Conservation (phyloP, 23 red algal species). For the Chondrus crispus region DNA sequence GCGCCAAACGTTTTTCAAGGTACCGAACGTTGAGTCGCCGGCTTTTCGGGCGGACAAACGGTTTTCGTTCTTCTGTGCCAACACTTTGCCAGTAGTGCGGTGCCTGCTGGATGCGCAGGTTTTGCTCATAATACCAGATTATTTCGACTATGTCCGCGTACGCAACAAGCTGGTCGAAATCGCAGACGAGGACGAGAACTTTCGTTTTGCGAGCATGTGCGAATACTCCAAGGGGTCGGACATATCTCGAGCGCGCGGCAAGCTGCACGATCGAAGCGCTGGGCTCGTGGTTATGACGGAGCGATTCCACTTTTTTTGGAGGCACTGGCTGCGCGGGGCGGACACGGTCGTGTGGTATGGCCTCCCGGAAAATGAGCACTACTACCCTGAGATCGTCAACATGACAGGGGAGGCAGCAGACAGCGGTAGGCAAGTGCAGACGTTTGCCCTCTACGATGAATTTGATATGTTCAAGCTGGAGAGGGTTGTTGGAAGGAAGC, state of each 20-base stretch:
- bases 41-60: constrained; percentile 15
- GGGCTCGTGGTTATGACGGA: constrained; percentile 68
- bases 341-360: constrained; percentile 64
- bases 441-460: constrained; percentile 38
- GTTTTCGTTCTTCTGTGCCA: constrained; percentile 43
- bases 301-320: constrained; percentile 85
- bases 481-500: constrained; percentile 35
- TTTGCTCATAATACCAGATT: constrained; percentile 63
- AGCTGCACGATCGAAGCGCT: constrained; percentile 55
- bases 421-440: constrained; percentile 35
- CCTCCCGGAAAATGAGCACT: constrained; percentile 42
- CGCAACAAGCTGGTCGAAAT: constrained; percentile 56
- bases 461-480: constrained; percentile 48
- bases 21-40: constrained; percentile 22
- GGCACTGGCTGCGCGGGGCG: constrained; percentile 72
- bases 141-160: constrained; percentile 89
- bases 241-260: constrained; percentile 41
- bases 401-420: constrained; percentile 62
- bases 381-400: constrained; percentile 76
- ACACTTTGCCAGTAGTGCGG: constrained; percentile 16
- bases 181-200: constrained; percentile 3
- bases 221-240: constrained; percentile 70
- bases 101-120: not conserved
- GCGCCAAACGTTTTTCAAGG: constrained; percentile 55
- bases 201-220: constrained; percentile 72